phyloP scores from a whole-genome alignment of 1,284 basidiomycete genomes.

The Tylopilus sp. region DNA sequence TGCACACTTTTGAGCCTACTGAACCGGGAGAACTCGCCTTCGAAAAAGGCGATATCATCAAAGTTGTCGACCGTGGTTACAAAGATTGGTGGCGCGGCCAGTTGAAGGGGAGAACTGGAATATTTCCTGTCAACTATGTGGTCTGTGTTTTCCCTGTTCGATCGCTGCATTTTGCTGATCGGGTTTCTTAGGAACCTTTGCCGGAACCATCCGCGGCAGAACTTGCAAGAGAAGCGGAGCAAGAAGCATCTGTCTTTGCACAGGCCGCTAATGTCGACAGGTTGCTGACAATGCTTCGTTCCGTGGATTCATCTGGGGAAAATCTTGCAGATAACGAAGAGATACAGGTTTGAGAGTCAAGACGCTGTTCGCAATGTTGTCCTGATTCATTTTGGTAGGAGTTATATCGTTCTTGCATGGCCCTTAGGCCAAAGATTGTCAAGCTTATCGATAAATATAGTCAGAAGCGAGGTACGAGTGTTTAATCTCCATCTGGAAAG shows the following conservation, averaged over 20 bases:
- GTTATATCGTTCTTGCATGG: conserved; percentile 91
- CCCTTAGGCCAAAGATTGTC: conserved; percentile 93
- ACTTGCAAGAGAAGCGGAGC: conserved; percentile 86
- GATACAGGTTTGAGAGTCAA: conserved; percentile 72
- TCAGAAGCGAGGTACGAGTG: conserved; percentile 82
- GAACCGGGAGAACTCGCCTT: conserved; percentile 95
- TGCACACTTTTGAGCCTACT: conserved; percentile 92
- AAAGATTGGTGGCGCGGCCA: conserved; percentile 99
- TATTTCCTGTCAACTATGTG: conserved; percentile 99
- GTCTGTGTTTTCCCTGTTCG: conserved; percentile 55
- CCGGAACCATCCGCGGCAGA: conserved; percentile 88
- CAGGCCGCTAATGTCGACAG: conserved; percentile 92
- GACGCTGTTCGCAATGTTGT: background rate
- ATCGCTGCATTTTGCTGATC: conserved; percentile 13
- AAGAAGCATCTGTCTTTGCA: conserved; percentile 89
- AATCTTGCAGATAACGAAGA: conserved; percentile 96
- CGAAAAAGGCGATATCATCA: conserved; percentile 94
- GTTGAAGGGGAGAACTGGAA: conserved; percentile 91
- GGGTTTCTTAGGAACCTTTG: conserved; percentile 75
- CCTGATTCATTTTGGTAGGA: conserved; percentile 62
- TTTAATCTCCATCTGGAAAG: conserved; percentile 7
- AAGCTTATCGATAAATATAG: conserved; percentile 98
- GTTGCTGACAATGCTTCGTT: conserved; percentile 83
- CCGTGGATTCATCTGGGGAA: conserved; percentile 83
- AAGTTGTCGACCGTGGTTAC: conserved; percentile 95